Conservation (phyloP, 192 early-diverging fungal species). For the Chytriomyces sp. region DNA sequence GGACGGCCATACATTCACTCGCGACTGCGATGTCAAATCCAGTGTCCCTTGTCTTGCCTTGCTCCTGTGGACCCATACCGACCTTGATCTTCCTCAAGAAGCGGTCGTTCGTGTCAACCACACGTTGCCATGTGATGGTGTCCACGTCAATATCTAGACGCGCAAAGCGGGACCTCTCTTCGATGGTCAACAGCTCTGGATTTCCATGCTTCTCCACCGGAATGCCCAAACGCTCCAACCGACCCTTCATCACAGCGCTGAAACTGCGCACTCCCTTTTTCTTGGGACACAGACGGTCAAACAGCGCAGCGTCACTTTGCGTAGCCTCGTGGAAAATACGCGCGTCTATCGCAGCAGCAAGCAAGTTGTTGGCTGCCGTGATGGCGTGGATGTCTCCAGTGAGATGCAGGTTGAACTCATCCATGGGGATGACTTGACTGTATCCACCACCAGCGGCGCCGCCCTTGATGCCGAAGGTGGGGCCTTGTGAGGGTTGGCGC, state of each 20-base stretch:
- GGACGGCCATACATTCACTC: slow-evolving; percentile 96
- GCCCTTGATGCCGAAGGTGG: slow-evolving; percentile 99
- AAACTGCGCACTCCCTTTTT: slow-evolving; percentile 84
- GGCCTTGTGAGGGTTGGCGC: slow-evolving; percentile 97
- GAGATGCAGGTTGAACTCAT: slow-evolving; percentile 98
- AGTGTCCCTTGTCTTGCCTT: slow-evolving; percentile 81
- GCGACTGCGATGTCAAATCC: slow-evolving; percentile 99
- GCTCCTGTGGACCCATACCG: slow-evolving; percentile 85
- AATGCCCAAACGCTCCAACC: slow-evolving; percentile 82
- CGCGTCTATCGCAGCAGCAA: slow-evolving; percentile 97
- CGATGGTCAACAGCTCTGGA: slow-evolving; percentile 74
- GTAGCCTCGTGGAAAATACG: slow-evolving; percentile 97
- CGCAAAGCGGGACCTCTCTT: slow-evolving; percentile 79
- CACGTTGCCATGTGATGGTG: slow-evolving; percentile 95
- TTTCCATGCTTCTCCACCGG: slow-evolving; percentile 58
- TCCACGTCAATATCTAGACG: slow-evolving; percentile 94
- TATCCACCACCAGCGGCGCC: slow-evolving; percentile 97
- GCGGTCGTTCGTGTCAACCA: slow-evolving; percentile 95
- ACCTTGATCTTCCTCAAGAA: slow-evolving; percentile 91
- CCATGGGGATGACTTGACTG: slow-evolving; percentile 99
- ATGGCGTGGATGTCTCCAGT: slow-evolving; percentile 99
- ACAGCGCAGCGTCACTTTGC: slow-evolving; percentile 75
- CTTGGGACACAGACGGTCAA: slow-evolving; percentile 83
- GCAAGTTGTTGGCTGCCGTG: slow-evolving; percentile 94
- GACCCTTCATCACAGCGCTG: slow-evolving; percentile 81